Evolutionary conservation across 2,329 filamentous ascomycete species (phyloP), one percentile per base, ranked within the genome.

Genomic region (Teratosphaeriaceae sp.): DNA sequence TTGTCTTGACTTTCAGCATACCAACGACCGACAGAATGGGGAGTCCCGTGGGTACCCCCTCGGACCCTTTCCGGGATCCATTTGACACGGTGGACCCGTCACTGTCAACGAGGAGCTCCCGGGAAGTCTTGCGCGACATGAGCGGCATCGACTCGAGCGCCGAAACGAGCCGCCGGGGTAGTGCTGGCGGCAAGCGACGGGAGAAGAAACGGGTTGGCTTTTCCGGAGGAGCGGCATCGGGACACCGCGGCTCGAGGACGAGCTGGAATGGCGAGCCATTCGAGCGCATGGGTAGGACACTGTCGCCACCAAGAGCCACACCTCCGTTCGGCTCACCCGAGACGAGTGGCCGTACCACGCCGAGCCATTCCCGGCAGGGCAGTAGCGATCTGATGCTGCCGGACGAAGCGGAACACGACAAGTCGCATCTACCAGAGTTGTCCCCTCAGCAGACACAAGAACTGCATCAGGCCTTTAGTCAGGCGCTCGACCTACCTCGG

Each of bases 381-480:
- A 49, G 47, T 29, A 36, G 38, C n/a, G 45, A 49, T n/a, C 16
- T 44, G 13, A 38, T 49, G 41, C 35, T 46, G 20, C 50, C 47
- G 12, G 27, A 31, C 12, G 37, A 12, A 7, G 38, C 33, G 5
- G 38, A 42, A 23, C 38, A 40, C 20, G 45, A 41, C 42, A 57
- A 48, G 34, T 59, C 59, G 4, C 56, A 60, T 46, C 45, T 62
- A 6, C 59, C 58, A 9, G 47, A 55, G 16, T 45, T 62, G 3
- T 61, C 59, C 3, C 46, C 52, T 37, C 58, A 61, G 40, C 52
- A 60, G 40, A 58, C 56, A 2, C 52, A 55, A 23, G 47, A 60
- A 39, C 54, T 62, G 11, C 52, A 57, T 34, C 42, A 51, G 21
- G 54, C 56, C 0, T 47, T 62, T 12, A 49, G 44, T n/a, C 24